Evolutionary conservation across 805 yeast species (phyloP), one percentile per base, ranked within the genome.

Genomic region (Lachancea waltii): DNA sequence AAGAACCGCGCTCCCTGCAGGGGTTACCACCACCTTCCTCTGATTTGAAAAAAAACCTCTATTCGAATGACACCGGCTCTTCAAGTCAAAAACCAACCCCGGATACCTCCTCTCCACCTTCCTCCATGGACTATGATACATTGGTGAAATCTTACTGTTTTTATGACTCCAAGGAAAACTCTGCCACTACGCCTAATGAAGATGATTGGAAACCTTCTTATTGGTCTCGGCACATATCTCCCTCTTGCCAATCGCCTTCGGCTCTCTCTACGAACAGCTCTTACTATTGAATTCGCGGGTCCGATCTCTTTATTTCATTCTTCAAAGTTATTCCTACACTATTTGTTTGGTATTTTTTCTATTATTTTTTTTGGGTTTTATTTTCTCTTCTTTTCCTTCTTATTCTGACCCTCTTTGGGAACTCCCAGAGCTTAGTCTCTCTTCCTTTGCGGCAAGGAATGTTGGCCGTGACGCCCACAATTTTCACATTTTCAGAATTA

Each of bases 111-210:
- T 14, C 32, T 11, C n/a, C n/a, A n/a, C n/a, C n/a, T n/a, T 16
- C 32, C 15, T 18, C 41, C 7, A 32, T 31, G 39, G 53, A 53
- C 39, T 54, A 56, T 36, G 51, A 56, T 30, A 47, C 52, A 9
- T 46, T 56, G 30, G 31, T 53, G 20, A 47, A 50, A 30, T 49
- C 59, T 4, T 54, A 52, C 33, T 53, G 61, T 38, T 56, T 54
- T 36, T 49, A 50, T 33, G 29, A 35, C 22, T 14, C 22, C 10
- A 35, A 17, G 17, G 33, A 30, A 5, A 11, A 25, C 10, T 23
- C 35, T 18, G 17, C 34, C n/a, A n/a, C n/a, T n/a, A n/a, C n/a
- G n/a, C n/a, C n/a, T n/a, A n/a, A n/a, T n/a, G n/a, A n/a, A n/a
- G n/a, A n/a, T n/a, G 26, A 23, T 7, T 13, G 13, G 4, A 23